Conservation (phyloP, 441 rosid genomes). For the Raphanus hybrid region DNA sequence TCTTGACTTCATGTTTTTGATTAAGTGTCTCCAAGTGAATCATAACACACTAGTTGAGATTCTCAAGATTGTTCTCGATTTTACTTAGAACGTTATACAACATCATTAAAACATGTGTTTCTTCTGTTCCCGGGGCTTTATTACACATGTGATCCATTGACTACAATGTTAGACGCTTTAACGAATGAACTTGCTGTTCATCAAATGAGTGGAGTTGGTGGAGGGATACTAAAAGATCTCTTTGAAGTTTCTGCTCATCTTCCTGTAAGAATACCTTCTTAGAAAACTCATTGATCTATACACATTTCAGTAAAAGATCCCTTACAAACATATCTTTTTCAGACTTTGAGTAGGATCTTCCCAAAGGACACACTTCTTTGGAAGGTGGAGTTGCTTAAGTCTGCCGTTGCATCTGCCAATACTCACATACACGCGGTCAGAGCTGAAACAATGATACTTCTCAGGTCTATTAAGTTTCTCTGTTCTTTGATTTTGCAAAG, state of each 20-base stretch:
- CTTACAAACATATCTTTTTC: no score
- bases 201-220: constrained; percentile 44
- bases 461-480: constrained; percentile 25
- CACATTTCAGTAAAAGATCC: no score
- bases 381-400: no score
- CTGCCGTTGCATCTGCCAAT: no score
- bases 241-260: constrained; percentile 48
- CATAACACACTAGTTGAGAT: no score
- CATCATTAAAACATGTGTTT: background rate
- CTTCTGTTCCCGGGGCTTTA: background rate
- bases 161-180: constrained; percentile 42
- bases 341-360: no score
- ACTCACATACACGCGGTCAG: constrained; percentile 12
- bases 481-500: background rate
- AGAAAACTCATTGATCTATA: no score
- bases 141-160: constrained; percentile 49
- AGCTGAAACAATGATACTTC: constrained; percentile 40
- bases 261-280: constrained; percentile 39
- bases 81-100: no score
- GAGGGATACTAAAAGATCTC: constrained; percentile 50
- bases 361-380: no score
- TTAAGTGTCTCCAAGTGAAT: no score
- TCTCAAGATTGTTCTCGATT: no score
- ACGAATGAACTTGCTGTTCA: constrained; percentile 45
- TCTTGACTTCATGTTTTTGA: background rate